These are phyloP conservation scores for Microcera coccophila DNA, from an alignment of 2,329 filamentous ascomycete genomes.

Conservation along the genomic window DNA sequence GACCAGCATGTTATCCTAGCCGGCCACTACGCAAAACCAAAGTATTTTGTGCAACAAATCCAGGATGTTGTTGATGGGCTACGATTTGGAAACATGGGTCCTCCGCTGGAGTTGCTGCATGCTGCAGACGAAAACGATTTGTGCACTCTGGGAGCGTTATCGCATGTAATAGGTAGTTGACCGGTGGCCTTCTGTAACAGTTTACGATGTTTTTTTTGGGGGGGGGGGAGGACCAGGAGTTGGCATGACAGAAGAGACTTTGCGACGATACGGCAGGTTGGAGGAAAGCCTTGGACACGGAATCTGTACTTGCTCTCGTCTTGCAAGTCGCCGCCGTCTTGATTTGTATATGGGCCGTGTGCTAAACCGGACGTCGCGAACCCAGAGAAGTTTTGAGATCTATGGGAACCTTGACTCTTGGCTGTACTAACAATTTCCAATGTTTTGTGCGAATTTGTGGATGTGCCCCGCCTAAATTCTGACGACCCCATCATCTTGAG, in stretches of 20 bases:
- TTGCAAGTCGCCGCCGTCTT: too few relatives aligned
- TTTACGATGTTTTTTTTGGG: too few relatives aligned
- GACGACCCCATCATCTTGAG: constrained; percentile 13
- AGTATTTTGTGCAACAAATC: constrained; percentile 3
- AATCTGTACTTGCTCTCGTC: too few relatives aligned
- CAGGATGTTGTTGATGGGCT: not conserved
- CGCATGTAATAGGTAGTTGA: constrained; percentile 3
- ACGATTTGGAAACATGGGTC: not conserved
- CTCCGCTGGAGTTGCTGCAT: not conserved
- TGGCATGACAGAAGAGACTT: too few relatives aligned
- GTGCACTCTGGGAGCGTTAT: constrained; percentile 4
- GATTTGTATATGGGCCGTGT: too few relatives aligned
- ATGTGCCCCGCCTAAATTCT: constrained; percentile 24
- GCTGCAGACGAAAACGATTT: constrained; percentile 1
- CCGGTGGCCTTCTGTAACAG: too few relatives aligned
- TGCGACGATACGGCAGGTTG: too few relatives aligned
- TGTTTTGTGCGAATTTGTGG: constrained; percentile 9
- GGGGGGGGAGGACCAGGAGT: too few relatives aligned
- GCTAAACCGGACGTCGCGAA: too few relatives aligned
- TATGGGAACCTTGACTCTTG: not conserved
- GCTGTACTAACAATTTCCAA: constrained; percentile 17
- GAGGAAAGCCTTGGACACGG: too few relatives aligned
- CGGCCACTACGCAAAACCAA: constrained; percentile 5
- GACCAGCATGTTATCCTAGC: constrained; percentile 5
- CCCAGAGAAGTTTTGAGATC: too few relatives aligned